Evolutionary conservation across 352 stramenopile species (phyloP).

Genomic region (Globisporangium spiculum): DNA sequence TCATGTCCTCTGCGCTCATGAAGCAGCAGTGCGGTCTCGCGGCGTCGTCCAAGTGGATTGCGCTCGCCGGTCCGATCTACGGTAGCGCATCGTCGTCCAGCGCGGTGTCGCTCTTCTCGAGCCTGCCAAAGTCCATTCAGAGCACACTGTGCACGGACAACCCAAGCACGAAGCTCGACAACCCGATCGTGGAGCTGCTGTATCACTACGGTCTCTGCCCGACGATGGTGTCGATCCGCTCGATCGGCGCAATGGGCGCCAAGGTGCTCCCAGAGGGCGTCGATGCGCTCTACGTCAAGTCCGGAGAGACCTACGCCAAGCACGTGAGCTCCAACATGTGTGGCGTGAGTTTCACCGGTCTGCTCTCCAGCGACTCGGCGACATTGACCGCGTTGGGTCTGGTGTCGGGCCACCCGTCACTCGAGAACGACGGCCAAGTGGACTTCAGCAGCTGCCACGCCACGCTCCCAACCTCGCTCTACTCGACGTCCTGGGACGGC

Average conservation of each 20-base stretch:
- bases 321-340: constrained; percentile 27
- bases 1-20: constrained; percentile 24
- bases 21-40: constrained; percentile 27
- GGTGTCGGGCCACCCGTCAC: constrained; percentile 23
- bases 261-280: constrained; percentile 14
- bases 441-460: constrained; percentile 28
- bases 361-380: constrained; percentile 20
- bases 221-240: constrained; percentile 16
- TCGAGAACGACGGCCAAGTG: constrained; percentile 29
- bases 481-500: constrained; percentile 17
- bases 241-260: constrained; percentile 20
- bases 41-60: constrained; percentile 37
- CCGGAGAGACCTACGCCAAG: constrained; percentile 14
- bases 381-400: constrained; percentile 12
- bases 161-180: constrained; percentile 13
- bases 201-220: constrained; percentile 23
- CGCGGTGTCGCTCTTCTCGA: constrained; percentile 18
- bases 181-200: constrained; percentile 15
- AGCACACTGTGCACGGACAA: constrained; percentile 21
- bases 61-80: constrained; percentile 32
- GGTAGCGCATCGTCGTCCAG: constrained; percentile 26
- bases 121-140: constrained; percentile 11
- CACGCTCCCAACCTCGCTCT: constrained; percentile 2
- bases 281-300: constrained; percentile 19
- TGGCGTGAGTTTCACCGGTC: constrained; percentile 20